Conservation (phyloP, 345 rosid species). For the Pugionium cornutum region DNA sequence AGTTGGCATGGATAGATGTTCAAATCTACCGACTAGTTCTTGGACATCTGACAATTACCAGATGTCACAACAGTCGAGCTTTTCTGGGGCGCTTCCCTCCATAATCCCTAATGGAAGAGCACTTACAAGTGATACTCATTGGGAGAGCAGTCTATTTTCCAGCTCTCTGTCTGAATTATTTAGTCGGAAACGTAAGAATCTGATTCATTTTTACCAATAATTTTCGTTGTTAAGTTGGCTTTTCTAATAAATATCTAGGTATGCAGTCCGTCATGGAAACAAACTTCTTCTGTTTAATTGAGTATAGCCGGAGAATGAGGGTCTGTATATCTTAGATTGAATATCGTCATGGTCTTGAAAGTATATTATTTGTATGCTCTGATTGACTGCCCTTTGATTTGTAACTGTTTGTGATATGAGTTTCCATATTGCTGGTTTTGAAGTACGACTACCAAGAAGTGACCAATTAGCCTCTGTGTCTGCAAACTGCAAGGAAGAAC, state of each 20-base stretch:
- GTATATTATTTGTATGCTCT: conserved; percentile 1
- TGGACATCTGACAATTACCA: conserved; percentile 46
- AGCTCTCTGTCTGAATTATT: conserved; percentile 85
- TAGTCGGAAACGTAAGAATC: conserved; percentile 63
- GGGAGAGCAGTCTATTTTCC: conserved; percentile 89
- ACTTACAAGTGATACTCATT: conserved; percentile 47
- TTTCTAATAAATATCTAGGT: not conserved
- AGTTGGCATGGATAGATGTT: conserved; percentile 47
- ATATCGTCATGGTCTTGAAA: not conserved
- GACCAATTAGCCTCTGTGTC: conserved; percentile 48
- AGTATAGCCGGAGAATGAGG: no score
- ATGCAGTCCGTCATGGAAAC: not conserved
- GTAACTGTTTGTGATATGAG: not conserved
- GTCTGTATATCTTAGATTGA: no score
- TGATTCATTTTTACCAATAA: conserved; percentile 14
- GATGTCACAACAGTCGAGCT: conserved; percentile 47
- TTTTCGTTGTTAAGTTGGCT: not conserved
- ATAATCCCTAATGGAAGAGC: conserved; percentile 43
- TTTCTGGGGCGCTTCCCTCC: conserved; percentile 40
- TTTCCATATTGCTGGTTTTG: conserved; percentile 25
- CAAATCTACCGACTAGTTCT: conserved; percentile 43
- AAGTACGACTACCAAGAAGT: conserved; percentile 63
- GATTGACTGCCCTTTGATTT: conserved; percentile 1
- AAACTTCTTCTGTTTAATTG: not conserved
- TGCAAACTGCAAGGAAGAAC: conserved; percentile 56